These are phyloP conservation scores for Hypsizygus marmoreus DNA, from an alignment of 768 basidiomycete species.

Conservation along the genomic window DNA sequence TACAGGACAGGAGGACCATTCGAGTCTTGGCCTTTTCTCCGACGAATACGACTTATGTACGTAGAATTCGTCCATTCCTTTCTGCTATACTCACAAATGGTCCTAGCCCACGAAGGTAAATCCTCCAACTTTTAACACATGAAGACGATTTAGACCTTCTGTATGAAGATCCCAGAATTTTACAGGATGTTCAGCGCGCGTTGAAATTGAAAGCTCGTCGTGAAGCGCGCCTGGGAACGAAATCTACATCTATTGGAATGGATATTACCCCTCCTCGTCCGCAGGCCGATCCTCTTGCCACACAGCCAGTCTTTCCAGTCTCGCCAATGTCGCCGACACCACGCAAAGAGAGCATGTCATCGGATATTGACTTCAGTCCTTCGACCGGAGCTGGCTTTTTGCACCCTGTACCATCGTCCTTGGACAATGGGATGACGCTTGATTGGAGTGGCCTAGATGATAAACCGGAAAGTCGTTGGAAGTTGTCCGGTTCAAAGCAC, in stretches of 20 bases:
- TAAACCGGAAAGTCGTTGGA: constrained; percentile 62
- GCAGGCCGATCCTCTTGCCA: constrained; percentile 27
- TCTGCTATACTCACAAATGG: no score
- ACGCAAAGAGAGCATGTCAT: constrained; percentile 29
- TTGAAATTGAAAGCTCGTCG: constrained; percentile 72
- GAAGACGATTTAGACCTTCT: no score
- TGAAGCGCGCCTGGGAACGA: constrained; percentile 57
- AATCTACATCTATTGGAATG: constrained; percentile 20
- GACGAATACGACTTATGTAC: constrained; percentile 54
- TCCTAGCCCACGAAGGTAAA: no score
- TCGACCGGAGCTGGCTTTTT: constrained; percentile 45
- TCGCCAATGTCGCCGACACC: constrained; percentile 27
- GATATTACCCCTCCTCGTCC: constrained; percentile 18
- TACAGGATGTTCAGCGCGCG: constrained; percentile 80
- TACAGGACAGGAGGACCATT: constrained; percentile 8
- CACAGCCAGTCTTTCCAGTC: constrained; percentile 33
- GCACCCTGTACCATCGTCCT: constrained; percentile 72
- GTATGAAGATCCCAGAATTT: constrained; percentile 68
- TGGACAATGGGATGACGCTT: constrained; percentile 67
- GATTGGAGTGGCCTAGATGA: constrained; percentile 75
- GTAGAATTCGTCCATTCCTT: no score
- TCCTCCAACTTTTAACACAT: no score
- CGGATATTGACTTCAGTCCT: constrained; percentile 74
- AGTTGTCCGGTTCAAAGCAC: constrained; percentile 55
- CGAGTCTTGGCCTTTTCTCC: constrained; percentile 45